Evolutionary conservation across 139 green algal genomes (phyloP).

Genomic region (Chlamydomonas sphaeroides): DNA sequence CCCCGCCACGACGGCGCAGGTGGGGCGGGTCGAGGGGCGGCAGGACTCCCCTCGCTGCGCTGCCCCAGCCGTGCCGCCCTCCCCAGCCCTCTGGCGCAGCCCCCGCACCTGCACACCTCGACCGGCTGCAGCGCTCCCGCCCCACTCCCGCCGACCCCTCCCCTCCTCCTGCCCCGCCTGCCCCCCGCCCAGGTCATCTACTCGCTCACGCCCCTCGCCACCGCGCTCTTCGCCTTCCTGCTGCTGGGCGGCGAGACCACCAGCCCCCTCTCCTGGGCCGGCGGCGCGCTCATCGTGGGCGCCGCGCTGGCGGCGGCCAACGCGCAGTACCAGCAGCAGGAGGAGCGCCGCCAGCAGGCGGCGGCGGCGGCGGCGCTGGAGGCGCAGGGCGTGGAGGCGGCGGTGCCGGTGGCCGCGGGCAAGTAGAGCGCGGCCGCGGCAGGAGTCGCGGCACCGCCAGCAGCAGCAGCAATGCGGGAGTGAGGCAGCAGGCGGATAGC

Average conservation of each 20-base stretch:
- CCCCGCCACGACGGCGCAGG: slow-evolving; percentile 25
- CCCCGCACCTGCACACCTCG: background rate
- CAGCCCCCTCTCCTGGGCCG: slow-evolving; percentile 51
- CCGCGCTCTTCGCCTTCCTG: slow-evolving; percentile 50
- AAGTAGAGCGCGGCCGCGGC: too few relatives aligned
- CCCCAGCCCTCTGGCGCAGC: background rate
- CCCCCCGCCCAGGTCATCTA: slow-evolving; percentile 58
- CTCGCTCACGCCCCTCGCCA: slow-evolving; percentile 57
- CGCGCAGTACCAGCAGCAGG: too few relatives aligned
- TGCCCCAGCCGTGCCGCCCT: too few relatives aligned
- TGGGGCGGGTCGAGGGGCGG: background rate
- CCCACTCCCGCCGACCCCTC: background rate
- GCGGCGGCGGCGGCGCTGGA: too few relatives aligned
- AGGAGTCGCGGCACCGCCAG: too few relatives aligned
- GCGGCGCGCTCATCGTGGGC: slow-evolving; percentile 48
- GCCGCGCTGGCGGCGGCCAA: background rate
- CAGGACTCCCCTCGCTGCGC: background rate
- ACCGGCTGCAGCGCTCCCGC: background rate
- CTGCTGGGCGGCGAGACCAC: slow-evolving; percentile 61
- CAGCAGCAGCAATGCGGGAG: too few relatives aligned
- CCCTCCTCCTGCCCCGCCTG: background rate
- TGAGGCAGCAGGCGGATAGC: too few relatives aligned
- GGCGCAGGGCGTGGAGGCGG: too few relatives aligned
- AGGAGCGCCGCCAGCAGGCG: too few relatives aligned
- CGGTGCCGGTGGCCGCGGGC: too few relatives aligned